Conservation (phyloP, 345 rosid species). For the Cochlearia excelsa region DNA sequence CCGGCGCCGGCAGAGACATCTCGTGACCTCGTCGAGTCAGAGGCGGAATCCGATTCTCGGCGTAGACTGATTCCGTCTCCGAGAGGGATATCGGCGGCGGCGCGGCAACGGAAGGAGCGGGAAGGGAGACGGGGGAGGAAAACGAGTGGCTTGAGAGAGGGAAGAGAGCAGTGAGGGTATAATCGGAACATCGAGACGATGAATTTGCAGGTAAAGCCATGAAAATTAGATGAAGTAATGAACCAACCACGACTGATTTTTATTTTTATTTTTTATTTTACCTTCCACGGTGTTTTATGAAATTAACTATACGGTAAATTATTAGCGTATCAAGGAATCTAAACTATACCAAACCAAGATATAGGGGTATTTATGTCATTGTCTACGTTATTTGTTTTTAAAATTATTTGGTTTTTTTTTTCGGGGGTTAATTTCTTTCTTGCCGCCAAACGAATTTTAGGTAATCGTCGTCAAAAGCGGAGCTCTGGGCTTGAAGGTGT, state of each 20-base stretch:
- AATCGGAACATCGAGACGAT: slow-evolving; percentile 52
- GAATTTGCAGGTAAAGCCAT: slow-evolving; percentile 37
- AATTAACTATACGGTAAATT: too few species aligned
- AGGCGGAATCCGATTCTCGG: slow-evolving; percentile 36
- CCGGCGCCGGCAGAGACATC: slow-evolving; percentile 43
- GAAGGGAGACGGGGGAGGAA: slow-evolving; percentile 32
- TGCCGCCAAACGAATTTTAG: slow-evolving; percentile 35
- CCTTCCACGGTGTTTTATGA: too few species aligned
- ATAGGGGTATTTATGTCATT: background rate
- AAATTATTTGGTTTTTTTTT: slow-evolving; percentile 16
- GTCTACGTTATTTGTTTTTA: background rate
- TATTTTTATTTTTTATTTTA: background rate
- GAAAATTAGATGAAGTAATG: slow-evolving; percentile 22
- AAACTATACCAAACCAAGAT: background rate
- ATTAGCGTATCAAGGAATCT: background rate
- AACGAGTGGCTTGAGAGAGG: slow-evolving; percentile 43
- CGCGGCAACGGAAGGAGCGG: slow-evolving; percentile 59
- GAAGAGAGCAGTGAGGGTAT: slow-evolving; percentile 48
- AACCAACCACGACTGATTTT: slow-evolving; percentile 25
- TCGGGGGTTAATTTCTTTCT: background rate
- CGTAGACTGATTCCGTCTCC: slow-evolving; percentile 49
- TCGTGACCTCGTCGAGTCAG: slow-evolving; percentile 49
- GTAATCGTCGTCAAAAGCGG: slow-evolving; percentile 11
- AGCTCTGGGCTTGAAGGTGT: slow-evolving; percentile 31
- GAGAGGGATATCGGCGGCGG: slow-evolving; percentile 54